Evolutionary conservation across 1,139 yeast genomes (phyloP).

Genomic region (Yamadazyma kanchanaburiensis): DNA sequence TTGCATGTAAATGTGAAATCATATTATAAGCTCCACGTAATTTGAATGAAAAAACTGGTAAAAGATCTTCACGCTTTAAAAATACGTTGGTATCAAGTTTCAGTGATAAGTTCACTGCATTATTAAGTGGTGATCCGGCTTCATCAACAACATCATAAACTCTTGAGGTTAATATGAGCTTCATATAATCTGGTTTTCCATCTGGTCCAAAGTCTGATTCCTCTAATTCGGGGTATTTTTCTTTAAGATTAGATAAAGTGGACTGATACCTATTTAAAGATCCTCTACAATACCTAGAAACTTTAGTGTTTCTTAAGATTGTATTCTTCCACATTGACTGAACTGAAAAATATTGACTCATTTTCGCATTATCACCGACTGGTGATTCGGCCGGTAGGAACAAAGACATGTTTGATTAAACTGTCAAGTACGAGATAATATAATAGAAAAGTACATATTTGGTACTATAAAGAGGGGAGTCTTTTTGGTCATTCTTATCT

Average conservation of each 20-base stretch:
- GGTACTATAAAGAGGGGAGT: too few species aligned
- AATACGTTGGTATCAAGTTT: slow-evolving; percentile 69
- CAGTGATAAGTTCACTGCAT: slow-evolving; percentile 73
- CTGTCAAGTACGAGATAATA: too few species aligned
- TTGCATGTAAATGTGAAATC: slow-evolving; percentile 76
- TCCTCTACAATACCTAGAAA: too few species aligned
- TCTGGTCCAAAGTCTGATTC: slow-evolving; percentile 50
- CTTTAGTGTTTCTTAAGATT: too few species aligned
- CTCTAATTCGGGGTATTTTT: slow-evolving; percentile 46
- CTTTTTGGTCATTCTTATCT: too few species aligned
- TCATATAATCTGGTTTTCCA: slow-evolving; percentile 89
- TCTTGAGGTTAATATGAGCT: slow-evolving; percentile 82
- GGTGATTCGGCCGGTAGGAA: too few species aligned
- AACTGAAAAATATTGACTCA: too few species aligned
- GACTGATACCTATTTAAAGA: neutral
- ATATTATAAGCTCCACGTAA: slow-evolving; percentile 96
- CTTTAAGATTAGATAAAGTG: slow-evolving; percentile 1
- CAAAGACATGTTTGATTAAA: too few species aligned
- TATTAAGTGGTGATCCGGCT: slow-evolving; percentile 77
- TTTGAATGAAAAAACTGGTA: slow-evolving; percentile 95
- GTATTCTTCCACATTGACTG: too few species aligned
- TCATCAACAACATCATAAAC: slow-evolving; percentile 87
- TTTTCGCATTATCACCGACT: too few species aligned
- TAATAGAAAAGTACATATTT: too few species aligned
- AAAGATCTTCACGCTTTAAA: slow-evolving; percentile 85